Conservation (phyloP, 768 basidiomycete species). For the Hydnum rufescens region DNA sequence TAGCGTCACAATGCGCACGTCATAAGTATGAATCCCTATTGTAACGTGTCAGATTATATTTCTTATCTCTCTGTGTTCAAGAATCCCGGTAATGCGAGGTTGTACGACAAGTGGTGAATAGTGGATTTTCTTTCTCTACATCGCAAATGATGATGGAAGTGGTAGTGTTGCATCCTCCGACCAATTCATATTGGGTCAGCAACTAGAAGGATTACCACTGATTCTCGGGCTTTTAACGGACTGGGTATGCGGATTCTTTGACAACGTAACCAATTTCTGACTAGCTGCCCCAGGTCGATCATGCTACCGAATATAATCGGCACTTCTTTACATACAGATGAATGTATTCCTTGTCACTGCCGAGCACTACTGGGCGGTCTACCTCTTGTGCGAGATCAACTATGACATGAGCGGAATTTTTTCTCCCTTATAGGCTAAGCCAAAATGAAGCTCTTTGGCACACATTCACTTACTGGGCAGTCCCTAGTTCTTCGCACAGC, state of each 20-base stretch:
- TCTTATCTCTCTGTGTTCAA: not conserved
- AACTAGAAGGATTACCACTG: not conserved
- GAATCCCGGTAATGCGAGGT: not conserved
- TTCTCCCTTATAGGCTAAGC: too few species aligned
- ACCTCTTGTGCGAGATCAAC: too few species aligned
- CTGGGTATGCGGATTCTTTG: not conserved
- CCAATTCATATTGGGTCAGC: not conserved
- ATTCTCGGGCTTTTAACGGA: not conserved
- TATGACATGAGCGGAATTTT: too few species aligned
- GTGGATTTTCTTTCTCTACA: not conserved
- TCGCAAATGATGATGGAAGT: not conserved
- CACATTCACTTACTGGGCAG: too few species aligned
- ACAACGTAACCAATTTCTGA: not conserved
- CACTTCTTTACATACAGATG: not conserved
- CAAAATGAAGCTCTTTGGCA: too few species aligned
- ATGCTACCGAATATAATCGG: not conserved
- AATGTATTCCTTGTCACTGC: too few species aligned
- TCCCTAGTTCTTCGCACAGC: too few species aligned
- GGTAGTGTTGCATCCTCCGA: not conserved
- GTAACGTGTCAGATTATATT: not conserved
- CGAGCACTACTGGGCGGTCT: too few species aligned
- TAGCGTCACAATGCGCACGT: not conserved
- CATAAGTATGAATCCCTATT: not conserved
- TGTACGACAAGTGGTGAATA: not conserved
- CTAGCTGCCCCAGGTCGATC: not conserved